These are phyloP conservation scores for Agaricus subrufescens DNA, from an alignment of 768 basidiomycete species.

Conservation along the genomic window DNA sequence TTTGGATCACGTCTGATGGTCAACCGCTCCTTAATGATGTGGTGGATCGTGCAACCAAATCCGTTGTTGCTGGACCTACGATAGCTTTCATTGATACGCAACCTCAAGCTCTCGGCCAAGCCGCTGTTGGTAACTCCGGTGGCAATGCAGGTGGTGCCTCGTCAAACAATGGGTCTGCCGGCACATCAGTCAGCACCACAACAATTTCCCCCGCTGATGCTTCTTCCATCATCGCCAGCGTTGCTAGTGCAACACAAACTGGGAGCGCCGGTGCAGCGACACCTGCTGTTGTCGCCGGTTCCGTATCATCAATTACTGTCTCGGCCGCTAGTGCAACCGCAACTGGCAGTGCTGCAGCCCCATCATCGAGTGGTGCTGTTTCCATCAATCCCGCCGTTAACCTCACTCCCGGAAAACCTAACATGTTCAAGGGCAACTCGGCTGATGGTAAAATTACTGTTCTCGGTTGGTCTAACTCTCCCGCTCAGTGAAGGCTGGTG, in stretches of 20 bases:
- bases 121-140: too few relatives aligned
- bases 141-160: too few relatives aligned
- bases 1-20: too few relatives aligned
- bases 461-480: constrained; percentile 34
- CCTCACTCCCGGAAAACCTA: constrained; percentile 27
- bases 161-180: constrained; percentile 23
- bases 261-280: constrained; percentile 19
- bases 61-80: too few relatives aligned
- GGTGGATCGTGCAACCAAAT: too few relatives aligned
- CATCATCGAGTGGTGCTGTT: constrained; percentile 17
- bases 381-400: constrained; percentile 17
- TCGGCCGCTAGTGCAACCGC: constrained; percentile 16
- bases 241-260: constrained; percentile 15
- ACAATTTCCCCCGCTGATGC: constrained; percentile 30
- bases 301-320: constrained; percentile 27
- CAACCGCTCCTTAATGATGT: too few relatives aligned
- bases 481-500: not conserved
- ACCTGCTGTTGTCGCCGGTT: constrained; percentile 15
- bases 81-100: too few relatives aligned
- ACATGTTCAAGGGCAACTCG: constrained; percentile 35
- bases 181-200: constrained; percentile 17
- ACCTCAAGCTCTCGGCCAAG: too few relatives aligned
- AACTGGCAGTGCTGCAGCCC: constrained; percentile 19
- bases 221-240: constrained; percentile 28
- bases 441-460: constrained; percentile 39